Evolutionary conservation across 2,329 filamentous ascomycete species (phyloP).

Genomic region (Herpotrichia juniperi): DNA sequence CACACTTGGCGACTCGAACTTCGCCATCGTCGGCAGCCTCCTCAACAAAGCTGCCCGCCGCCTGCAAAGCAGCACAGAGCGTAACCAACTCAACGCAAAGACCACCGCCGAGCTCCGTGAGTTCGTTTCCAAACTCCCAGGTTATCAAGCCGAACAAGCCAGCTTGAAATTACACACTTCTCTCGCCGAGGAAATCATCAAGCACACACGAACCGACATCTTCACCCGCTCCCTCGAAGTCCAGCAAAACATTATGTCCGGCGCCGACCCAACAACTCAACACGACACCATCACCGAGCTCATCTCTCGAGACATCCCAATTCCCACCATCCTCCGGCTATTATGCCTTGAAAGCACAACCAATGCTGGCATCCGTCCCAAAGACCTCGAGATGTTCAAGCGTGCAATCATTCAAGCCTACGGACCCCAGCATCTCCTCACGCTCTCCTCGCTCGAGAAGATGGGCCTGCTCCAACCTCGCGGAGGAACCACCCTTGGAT

Average conservation of each 20-base stretch:
- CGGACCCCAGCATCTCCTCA: conserved; percentile 92
- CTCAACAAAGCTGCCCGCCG: conserved; percentile 90
- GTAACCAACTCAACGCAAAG: conserved; percentile 77
- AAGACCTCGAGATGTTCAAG: conserved; percentile 89
- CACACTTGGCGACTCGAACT: conserved; percentile 89
- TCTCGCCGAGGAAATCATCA: conserved; percentile 93
- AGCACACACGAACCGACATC: conserved; percentile 84
- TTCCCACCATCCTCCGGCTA: conserved; percentile 81
- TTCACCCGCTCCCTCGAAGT: conserved; percentile 91
- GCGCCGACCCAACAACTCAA: conserved; percentile 85
- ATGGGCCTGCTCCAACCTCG: conserved; percentile 80
- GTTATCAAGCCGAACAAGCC: conserved; percentile 91
- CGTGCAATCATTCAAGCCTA: conserved; percentile 89
- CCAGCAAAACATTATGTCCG: conserved; percentile 92
- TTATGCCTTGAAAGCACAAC: conserved; percentile 92
- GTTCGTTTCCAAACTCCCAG: conserved; percentile 91
- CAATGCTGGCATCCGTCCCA: conserved; percentile 83
- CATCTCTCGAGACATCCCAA: conserved; percentile 83
- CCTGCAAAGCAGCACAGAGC: conserved; percentile 86
- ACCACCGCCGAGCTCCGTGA: conserved; percentile 90
- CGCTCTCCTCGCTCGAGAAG: conserved; percentile 85
- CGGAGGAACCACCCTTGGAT: conserved; percentile 51
- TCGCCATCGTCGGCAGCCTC: conserved; percentile 87
- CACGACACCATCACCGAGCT: conserved; percentile 92
- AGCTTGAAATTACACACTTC: conserved; percentile 91